Evolutionary conservation across 345 rosid species (phyloP).

Genomic region (Cardamine occulta): DNA sequence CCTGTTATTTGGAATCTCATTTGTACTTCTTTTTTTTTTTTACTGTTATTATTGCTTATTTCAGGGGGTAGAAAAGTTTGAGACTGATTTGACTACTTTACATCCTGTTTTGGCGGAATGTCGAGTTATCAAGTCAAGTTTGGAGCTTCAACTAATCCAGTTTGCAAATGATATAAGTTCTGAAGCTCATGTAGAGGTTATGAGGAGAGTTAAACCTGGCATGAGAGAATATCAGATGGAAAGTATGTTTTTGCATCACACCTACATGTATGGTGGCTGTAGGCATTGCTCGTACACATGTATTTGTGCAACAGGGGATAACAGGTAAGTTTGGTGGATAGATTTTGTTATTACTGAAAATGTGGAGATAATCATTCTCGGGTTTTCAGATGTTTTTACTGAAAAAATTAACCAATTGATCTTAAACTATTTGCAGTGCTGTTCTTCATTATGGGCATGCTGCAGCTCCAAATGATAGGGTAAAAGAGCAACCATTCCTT

Average conservation of each 20-base stretch:
- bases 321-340: slow-evolving; percentile 55
- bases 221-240: slow-evolving; percentile 96
- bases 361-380: not conserved
- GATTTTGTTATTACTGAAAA: slow-evolving; percentile 7
- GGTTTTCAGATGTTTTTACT: not conserved
- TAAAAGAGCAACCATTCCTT: slow-evolving; percentile 37
- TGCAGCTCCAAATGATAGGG: slow-evolving; percentile 98
- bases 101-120: slow-evolving; percentile 96
- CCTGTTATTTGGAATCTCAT: slow-evolving; percentile 18
- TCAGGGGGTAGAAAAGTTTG: slow-evolving; percentile 79
- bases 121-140: slow-evolving; percentile 76
- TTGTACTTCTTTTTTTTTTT: not conserved
- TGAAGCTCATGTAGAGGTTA: slow-evolving; percentile 96
- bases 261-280: slow-evolving; percentile 92
- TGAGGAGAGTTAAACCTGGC: slow-evolving; percentile 65
- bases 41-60: slow-evolving; percentile 20
- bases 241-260: slow-evolving; percentile 93
- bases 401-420: not conserved
- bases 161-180: slow-evolving; percentile 97
- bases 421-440: slow-evolving; percentile 55
- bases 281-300: slow-evolving; percentile 96
- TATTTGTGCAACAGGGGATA: slow-evolving; percentile 95
- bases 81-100: slow-evolving; percentile 66
- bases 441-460: slow-evolving; percentile 98
- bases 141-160: slow-evolving; percentile 85